Evolutionary conservation across 345 rosid species (phyloP).

Genomic region (Nephelium lappaceum): DNA sequence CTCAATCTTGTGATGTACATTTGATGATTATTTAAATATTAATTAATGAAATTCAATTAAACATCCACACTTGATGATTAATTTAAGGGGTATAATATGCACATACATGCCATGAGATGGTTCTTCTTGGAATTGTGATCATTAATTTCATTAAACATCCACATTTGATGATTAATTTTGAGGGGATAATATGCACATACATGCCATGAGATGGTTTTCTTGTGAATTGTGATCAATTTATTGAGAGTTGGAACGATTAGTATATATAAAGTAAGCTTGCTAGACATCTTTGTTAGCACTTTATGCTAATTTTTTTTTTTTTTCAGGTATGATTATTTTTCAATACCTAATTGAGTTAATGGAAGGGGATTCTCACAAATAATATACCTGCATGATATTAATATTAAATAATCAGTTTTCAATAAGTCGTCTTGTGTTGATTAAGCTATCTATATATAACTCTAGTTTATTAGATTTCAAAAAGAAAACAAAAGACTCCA

Average conservation of each 20-base stretch:
- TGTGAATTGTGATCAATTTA: neutral
- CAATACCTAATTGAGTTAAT: conserved; percentile 14
- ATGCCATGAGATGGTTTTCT: neutral
- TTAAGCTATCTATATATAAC: neutral
- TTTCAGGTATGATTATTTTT: neutral
- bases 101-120: neutral
- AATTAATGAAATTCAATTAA: neutral
- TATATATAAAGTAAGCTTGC: neutral
- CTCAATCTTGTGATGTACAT: neutral
- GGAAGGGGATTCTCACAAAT: neutral
- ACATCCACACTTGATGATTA: neutral
- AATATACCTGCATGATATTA: neutral
- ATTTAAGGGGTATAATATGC: neutral
- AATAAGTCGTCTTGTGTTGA: neutral
- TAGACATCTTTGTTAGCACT: neutral
- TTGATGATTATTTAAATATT: no score
- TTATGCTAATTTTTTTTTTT: conserved; percentile 2
- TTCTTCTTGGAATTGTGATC: neutral
- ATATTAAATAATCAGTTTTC: neutral
- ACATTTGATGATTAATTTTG: neutral
- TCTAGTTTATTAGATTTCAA: neutral
- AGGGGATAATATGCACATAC: neutral
- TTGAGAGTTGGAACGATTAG: neutral
- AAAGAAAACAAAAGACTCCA: no score
- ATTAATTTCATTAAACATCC: neutral